These are phyloP conservation scores for Ophiostoma himal-ulmi DNA, from an alignment of 2,329 filamentous ascomycete genomes.

Conservation along the genomic window DNA sequence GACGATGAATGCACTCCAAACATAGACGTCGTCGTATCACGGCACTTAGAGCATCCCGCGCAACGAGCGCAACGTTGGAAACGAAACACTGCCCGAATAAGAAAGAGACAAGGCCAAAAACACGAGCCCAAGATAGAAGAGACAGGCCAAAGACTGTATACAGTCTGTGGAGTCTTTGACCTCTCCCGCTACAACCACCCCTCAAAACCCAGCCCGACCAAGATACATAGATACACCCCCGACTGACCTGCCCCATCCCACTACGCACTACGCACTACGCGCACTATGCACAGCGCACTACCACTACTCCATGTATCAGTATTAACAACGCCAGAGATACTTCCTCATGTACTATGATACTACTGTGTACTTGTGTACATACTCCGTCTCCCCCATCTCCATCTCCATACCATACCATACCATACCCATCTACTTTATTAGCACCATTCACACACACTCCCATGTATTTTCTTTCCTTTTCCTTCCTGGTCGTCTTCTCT, in stretches of 20 bases:
- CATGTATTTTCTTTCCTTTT: background rate
- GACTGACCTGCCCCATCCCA: background rate
- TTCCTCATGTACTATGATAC: background rate
- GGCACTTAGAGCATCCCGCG: slow-evolving; percentile 9
- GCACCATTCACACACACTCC: background rate
- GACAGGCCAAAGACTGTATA: no score
- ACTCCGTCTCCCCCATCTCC: background rate
- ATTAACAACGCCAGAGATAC: background rate
- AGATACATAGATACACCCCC: background rate
- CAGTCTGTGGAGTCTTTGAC: background rate
- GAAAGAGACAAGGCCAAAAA: background rate
- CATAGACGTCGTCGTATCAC: slow-evolving; percentile 12
- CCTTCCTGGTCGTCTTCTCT: background rate
- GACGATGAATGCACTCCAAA: background rate
- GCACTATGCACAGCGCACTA: background rate
- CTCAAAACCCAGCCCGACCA: background rate
- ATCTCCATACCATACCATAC: slow-evolving; percentile 3
- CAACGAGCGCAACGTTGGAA: slow-evolving; percentile 13
- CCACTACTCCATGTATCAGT: background rate
- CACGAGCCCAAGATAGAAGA: slow-evolving; percentile 3
- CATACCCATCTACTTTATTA: background rate
- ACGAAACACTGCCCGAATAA: slow-evolving; percentile 11
- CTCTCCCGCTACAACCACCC: background rate
- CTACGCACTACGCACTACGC: background rate
- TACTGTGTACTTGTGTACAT: slow-evolving; percentile 8